Base-by-base conservation (phyloP, 148 eudicot genomes). In the Camellia sinensis region DNA sequence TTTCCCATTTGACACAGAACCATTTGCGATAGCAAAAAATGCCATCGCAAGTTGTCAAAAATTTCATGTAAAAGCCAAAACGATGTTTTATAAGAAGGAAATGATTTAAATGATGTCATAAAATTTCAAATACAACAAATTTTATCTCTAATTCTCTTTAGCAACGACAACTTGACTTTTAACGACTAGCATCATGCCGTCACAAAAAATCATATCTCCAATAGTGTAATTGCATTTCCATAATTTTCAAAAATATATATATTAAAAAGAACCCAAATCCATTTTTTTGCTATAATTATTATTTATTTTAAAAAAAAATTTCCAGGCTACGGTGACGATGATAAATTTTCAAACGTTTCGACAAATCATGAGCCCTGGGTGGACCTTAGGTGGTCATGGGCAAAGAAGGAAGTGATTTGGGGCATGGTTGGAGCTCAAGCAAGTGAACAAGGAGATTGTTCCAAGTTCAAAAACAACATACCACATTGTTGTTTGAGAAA, bases 381-480 rank as follows among this genome's bases (percentile, higher is more conserved):
- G 95, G 95, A 88, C 93, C 10, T 67, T 91, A 8, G 86, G 17
- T 91, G 95, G 95, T 21, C 86, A n/a, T 92, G 95, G 95, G 85
- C 89, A 3, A 90, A 86, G 80, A 90, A 86, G 78, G 93, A 88
- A 71, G 90, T 92, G 37, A 92, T 92, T 21, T 90, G 91, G 95
- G 44, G 89, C 10, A 88, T 92, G 90, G 88, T 90, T 3, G 93
- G 95, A 75, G 89, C 90, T 29, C 90, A 92, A 77, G 79, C 95
- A 5, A 90, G 91, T 0, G 89, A 92, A 21, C 91, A 91, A 86
- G 95, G 95, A 3, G 92, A 91, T 82, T 91, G 95, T 74, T 88
- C 92, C 9, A 89, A 85, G 82, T 91, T 91, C 77, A 88, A 87
- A 83, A 87, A 81, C 5, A 84, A 81, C 60, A 46, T 83, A 44